A percentile compares a stretch with the other conserved stretches of the same genome.
Evolutionary conservation across 371 early-diverging fungal genomes (phyloP).

Genomic region (Mucor mucedo): DNA sequence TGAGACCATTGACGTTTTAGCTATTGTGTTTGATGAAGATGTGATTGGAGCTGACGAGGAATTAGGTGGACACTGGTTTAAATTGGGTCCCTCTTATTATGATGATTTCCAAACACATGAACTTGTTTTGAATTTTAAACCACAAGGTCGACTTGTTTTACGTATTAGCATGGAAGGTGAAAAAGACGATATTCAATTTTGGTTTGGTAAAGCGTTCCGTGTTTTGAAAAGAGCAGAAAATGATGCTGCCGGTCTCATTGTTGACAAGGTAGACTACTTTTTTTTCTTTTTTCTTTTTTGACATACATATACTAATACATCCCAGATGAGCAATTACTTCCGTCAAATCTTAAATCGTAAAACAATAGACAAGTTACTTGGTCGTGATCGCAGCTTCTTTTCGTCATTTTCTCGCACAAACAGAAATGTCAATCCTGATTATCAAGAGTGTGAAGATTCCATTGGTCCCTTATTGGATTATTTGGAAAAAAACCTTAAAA

Average conservation of each 20-base stretch:
- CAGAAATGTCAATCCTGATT: slow-evolving; percentile 46
- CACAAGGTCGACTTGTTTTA: slow-evolving; percentile 81
- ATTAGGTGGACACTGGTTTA: slow-evolving; percentile 74
- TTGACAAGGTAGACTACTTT: slow-evolving; percentile 62
- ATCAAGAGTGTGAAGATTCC: slow-evolving; percentile 79
- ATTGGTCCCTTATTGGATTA: slow-evolving; percentile 84
- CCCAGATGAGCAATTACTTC: slow-evolving; percentile 61
- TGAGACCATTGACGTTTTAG: slow-evolving; percentile 63
- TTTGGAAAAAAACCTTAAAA: slow-evolving; percentile 83
- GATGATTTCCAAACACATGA: slow-evolving; percentile 82
- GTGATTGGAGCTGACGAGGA: slow-evolving; percentile 82
- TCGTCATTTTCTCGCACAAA: slow-evolving; percentile 41
- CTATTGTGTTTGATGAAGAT: slow-evolving; percentile 79
- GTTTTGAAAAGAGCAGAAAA: slow-evolving; percentile 74
- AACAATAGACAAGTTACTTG: slow-evolving; percentile 44
- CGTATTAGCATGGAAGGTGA: slow-evolving; percentile 91
- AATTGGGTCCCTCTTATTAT: slow-evolving; percentile 63
- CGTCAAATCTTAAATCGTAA: slow-evolving; percentile 62
- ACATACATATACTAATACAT: neutral
- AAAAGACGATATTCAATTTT: slow-evolving; percentile 91
- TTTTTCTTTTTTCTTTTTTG: too few species aligned
- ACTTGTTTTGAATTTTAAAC: slow-evolving; percentile 81
- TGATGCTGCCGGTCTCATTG: slow-evolving; percentile 73
- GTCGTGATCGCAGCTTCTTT: slow-evolving; percentile 51
- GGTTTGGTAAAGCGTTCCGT: slow-evolving; percentile 86